phyloP scores from a whole-genome alignment of 768 basidiomycete species.

The Phlebiopsis flavidoalba region DNA sequence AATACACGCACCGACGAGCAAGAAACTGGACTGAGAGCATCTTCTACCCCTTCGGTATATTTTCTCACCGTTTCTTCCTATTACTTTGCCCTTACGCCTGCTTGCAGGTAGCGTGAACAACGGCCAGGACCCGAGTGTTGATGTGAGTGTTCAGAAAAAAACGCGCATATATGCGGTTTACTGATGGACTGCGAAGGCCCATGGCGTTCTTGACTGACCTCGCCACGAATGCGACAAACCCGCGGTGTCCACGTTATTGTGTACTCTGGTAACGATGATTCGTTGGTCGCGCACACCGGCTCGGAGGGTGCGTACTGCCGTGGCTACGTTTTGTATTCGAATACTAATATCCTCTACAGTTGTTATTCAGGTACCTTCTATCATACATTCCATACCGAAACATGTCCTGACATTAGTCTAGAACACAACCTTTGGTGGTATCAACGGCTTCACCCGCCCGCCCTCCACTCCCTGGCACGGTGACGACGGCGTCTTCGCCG shows the following conservation, averaged over 20 bases:
- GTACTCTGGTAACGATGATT: constrained; percentile 67
- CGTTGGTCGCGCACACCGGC: constrained; percentile 55
- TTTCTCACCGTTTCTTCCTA: neutral
- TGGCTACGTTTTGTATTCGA: neutral
- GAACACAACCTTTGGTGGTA: constrained; percentile 79
- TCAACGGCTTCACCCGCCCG: constrained; percentile 64
- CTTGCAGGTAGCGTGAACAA: neutral
- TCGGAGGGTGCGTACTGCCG: constrained; percentile 49
- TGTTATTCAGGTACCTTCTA: constrained; percentile 17
- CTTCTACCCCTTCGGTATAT: constrained; percentile 32
- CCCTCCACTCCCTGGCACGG: constrained; percentile 56
- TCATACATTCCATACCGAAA: too few relatives aligned
- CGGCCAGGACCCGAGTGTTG: neutral
- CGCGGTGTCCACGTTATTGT: constrained; percentile 48
- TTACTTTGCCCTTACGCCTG: neutral
- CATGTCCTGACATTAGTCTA: neutral
- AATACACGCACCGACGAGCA: constrained; percentile 63
- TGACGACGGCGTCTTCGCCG: constrained; percentile 44
- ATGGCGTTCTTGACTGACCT: constrained; percentile 61
- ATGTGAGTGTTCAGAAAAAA: neutral
- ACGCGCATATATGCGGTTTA: neutral
- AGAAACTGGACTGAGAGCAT: constrained; percentile 36
- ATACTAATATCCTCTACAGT: neutral
- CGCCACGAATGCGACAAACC: constrained; percentile 55
- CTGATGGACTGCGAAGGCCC: constrained; percentile 33